Evolutionary conservation across 2,329 filamentous ascomycete genomes (phyloP).

Genomic region (Talaromyces verruculosus): DNA sequence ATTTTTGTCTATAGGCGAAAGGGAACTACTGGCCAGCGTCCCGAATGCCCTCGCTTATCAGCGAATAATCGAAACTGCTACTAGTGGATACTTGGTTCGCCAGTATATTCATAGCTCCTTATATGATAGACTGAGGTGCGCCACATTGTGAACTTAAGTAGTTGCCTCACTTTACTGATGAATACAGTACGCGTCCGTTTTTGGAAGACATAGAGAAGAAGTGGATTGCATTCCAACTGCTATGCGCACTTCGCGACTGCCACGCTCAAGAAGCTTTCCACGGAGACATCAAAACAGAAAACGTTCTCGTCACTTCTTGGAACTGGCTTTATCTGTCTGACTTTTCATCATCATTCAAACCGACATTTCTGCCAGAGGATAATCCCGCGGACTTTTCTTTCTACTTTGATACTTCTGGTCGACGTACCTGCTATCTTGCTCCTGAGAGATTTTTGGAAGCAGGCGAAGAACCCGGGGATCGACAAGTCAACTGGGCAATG

Average conservation of each 20-base stretch:
- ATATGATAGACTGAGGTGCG: constrained; percentile 79
- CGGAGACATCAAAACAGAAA: constrained; percentile 98
- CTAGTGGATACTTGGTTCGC: constrained; percentile 86
- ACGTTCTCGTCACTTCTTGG: constrained; percentile 95
- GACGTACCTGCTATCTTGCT: constrained; percentile 90
- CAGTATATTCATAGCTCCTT: constrained; percentile 96
- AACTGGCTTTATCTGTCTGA: constrained; percentile 99
- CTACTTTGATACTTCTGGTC: constrained; percentile 90
- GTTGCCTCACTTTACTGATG: constrained; percentile 28
- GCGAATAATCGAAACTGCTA: constrained; percentile 85
- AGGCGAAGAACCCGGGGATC: constrained; percentile 64
- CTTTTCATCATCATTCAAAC: constrained; percentile 94
- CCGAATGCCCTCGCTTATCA: constrained; percentile 91
- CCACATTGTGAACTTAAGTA: no score
- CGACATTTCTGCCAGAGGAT: constrained; percentile 87
- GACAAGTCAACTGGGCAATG: constrained; percentile 84
- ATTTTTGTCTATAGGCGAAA: constrained; percentile 61
- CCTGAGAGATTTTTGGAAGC: constrained; percentile 84
- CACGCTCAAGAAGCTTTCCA: constrained; percentile 88
- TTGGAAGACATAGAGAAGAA: constrained; percentile 98
- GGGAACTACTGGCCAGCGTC: constrained; percentile 73
- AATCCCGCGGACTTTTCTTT: constrained; percentile 98
- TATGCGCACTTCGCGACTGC: constrained; percentile 89
- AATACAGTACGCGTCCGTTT: constrained; percentile 83
- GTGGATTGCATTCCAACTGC: constrained; percentile 93